Evolutionary conservation across 1,284 basidiomycete genomes (phyloP).

Genomic region (Sporisorium reilianum): DNA sequence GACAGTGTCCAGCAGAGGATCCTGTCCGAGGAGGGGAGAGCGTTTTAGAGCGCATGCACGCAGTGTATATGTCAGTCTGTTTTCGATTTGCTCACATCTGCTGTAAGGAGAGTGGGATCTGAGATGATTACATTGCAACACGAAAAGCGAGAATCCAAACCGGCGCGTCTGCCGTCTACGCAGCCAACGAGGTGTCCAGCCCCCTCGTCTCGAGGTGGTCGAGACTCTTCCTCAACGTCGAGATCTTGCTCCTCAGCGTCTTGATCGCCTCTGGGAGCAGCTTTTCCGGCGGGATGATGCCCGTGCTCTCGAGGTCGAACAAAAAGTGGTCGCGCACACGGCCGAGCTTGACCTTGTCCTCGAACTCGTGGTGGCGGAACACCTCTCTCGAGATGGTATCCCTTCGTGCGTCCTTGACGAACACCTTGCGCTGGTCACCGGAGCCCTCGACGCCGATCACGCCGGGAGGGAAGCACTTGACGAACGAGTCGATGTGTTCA

Average conservation of each 20-base stretch:
- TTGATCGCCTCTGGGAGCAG: constrained; percentile 85
- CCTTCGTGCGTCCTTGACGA: constrained; percentile 77
- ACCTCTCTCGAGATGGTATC: constrained; percentile 95
- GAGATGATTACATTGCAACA: constrained; percentile 18
- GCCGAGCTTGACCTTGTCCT: constrained; percentile 83
- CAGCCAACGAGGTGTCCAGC: constrained; percentile 31
- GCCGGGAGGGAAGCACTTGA: constrained; percentile 87
- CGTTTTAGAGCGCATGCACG: constrained; percentile 14
- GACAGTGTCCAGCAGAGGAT: constrained; percentile 56
- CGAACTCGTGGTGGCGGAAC: constrained; percentile 89
- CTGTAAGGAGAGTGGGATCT: no score
- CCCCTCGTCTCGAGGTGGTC: constrained; percentile 55
- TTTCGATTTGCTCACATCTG: neutral
- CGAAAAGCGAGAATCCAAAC: neutral
- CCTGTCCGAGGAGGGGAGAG: constrained; percentile 50
- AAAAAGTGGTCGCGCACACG: constrained; percentile 93
- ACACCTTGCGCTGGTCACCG: constrained; percentile 75
- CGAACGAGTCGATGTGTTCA: constrained; percentile 80
- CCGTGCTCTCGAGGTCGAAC: constrained; percentile 90
- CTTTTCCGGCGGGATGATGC: constrained; percentile 85
- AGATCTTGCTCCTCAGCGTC: constrained; percentile 85
- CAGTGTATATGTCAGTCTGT: neutral
- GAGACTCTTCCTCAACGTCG: constrained; percentile 56
- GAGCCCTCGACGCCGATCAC: constrained; percentile 80
- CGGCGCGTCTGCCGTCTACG: constrained; percentile 1